These are phyloP conservation scores for Psilocybe cyanescens DNA, from an alignment of 768 basidiomycete genomes.

Conservation along the genomic window DNA sequence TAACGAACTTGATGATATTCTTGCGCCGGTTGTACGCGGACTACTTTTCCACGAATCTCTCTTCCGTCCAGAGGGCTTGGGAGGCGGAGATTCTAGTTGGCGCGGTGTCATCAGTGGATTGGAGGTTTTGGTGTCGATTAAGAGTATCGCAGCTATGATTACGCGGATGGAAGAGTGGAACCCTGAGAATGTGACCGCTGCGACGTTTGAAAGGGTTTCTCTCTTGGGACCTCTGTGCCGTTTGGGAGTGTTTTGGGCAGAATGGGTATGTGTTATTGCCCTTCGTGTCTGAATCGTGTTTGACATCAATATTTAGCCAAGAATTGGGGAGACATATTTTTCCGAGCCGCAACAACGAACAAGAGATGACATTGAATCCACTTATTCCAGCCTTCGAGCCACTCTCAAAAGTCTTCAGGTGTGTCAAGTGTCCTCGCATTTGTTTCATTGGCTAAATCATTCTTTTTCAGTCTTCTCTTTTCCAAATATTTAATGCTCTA, in stretches of 20 bases:
- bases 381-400: slow-evolving; percentile 83
- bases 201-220: slow-evolving; percentile 64
- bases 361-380: slow-evolving; percentile 76
- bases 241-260: slow-evolving; percentile 83
- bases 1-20: slow-evolving; percentile 74
- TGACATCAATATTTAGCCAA: slow-evolving; percentile 54
- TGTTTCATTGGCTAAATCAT: not conserved
- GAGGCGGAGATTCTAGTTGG: slow-evolving; percentile 81
- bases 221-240: slow-evolving; percentile 86
- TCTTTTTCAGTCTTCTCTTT: slow-evolving; percentile 59
- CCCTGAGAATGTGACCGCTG: slow-evolving; percentile 58
- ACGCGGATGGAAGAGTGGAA: slow-evolving; percentile 78
- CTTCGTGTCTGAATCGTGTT: not conserved
- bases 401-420: slow-evolving; percentile 88
- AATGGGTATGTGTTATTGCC: slow-evolving; percentile 69
- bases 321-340: slow-evolving; percentile 80
- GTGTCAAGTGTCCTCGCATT: slow-evolving; percentile 7
- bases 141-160: slow-evolving; percentile 83
- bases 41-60: slow-evolving; percentile 70
- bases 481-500: slow-evolving; percentile 87
- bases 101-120: slow-evolving; percentile 83
- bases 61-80: slow-evolving; percentile 68
- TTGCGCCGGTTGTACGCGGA: slow-evolving; percentile 72
- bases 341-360: slow-evolving; percentile 81
- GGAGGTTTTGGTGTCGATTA: slow-evolving; percentile 79